Percentiles rank a stretch among this genome's conserved stretches.
Conservation (phyloP, 257 asterid genomes). For the Solanum lycopersicoides region DNA sequence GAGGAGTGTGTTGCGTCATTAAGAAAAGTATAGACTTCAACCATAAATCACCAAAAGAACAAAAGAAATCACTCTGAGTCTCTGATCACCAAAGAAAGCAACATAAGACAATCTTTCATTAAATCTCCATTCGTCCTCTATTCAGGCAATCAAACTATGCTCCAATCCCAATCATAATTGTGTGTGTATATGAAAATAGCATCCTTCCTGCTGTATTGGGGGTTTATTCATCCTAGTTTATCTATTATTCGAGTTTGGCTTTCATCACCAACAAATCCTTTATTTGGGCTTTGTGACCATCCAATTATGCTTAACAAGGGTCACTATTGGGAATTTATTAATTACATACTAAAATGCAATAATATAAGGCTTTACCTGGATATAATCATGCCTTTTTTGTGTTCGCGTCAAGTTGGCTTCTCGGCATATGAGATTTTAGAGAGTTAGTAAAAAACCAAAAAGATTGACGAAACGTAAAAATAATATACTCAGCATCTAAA, state of each 20-base stretch:
- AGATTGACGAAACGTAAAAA: background rate
- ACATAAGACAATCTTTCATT: background rate
- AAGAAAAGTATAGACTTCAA: background rate
- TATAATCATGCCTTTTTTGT: conserved; percentile 79
- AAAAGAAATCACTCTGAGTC: background rate
- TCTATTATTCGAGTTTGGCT: background rate
- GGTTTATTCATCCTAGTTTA: background rate
- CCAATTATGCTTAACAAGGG: background rate
- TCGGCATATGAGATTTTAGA: conserved; percentile 26
- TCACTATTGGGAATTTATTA: background rate
- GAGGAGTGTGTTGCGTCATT: background rate
- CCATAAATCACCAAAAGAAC: background rate
- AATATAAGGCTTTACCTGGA: conserved; percentile 37
- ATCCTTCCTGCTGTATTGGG: background rate
- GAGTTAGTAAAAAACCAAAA: background rate
- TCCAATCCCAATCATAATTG: background rate
- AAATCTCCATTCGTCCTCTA: too few species aligned
- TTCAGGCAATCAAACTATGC: background rate
- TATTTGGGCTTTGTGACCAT: background rate
- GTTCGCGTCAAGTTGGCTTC: conserved; percentile 78
- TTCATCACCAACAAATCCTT: background rate
- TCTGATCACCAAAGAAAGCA: background rate
- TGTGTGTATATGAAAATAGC: background rate
- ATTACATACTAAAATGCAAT: background rate
- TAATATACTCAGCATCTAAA: background rate